Evolutionary conservation across 2,329 filamentous ascomycete genomes (phyloP).

Genomic region (Paecilomyces formosus): DNA sequence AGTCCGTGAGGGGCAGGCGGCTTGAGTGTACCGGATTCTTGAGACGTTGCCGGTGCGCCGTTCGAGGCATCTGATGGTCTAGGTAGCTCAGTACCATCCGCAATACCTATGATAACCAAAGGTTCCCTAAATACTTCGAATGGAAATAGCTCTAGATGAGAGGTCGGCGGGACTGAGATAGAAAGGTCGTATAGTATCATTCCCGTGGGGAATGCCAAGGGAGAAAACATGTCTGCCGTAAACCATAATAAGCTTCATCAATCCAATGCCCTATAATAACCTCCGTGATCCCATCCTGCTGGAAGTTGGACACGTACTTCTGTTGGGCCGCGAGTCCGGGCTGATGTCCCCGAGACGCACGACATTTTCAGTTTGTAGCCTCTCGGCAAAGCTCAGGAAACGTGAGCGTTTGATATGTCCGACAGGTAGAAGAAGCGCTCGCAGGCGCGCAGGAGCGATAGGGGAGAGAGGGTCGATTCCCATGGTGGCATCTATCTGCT

Average conservation of each 20-base stretch:
- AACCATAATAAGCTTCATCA: slow-evolving; percentile 13
- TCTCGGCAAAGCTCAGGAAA: slow-evolving; percentile 70
- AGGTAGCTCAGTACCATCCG: slow-evolving; percentile 66
- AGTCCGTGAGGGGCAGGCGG: slow-evolving; percentile 30
- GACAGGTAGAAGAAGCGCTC: slow-evolving; percentile 77
- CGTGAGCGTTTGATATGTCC: slow-evolving; percentile 76
- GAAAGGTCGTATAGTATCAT: slow-evolving; percentile 83
- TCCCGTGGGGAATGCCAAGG: slow-evolving; percentile 76
- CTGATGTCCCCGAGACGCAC: slow-evolving; percentile 80
- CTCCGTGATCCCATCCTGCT: neutral
- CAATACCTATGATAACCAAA: slow-evolving; percentile 73
- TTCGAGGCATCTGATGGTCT: slow-evolving; percentile 4
- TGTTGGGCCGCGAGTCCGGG: slow-evolving; percentile 74
- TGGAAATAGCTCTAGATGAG: slow-evolving; percentile 71
- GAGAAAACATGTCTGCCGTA: slow-evolving; percentile 79
- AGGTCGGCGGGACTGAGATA: slow-evolving; percentile 69
- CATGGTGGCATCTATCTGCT: slow-evolving; percentile 56
- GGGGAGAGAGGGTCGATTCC: slow-evolving; percentile 82
- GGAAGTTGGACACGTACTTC: slow-evolving; percentile 53
- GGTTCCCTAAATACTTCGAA: slow-evolving; percentile 89
- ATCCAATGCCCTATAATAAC: neutral
- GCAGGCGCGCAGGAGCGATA: slow-evolving; percentile 83
- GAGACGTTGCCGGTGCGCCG: slow-evolving; percentile 4
- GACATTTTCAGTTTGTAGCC: slow-evolving; percentile 71
- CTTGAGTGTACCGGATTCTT: slow-evolving; percentile 14